Percentiles rank a stretch among this genome's conserved stretches.
These are phyloP conservation scores for Rhododendron kiyosumense DNA, from an alignment of 148 eudicot genomes.

Conservation along the genomic window DNA sequence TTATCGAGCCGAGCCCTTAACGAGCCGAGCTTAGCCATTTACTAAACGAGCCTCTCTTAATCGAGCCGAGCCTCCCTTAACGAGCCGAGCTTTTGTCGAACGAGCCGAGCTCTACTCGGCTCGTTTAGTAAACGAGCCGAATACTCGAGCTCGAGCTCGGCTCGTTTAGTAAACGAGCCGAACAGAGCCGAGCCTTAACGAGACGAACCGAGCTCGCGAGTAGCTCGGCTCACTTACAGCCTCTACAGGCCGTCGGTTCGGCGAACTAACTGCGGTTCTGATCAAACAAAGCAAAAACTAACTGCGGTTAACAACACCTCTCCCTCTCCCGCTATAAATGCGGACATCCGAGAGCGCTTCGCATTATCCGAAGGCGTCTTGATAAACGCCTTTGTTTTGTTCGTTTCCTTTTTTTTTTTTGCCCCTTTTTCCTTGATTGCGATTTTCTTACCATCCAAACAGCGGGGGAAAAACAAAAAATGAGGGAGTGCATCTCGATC, in stretches of 20 bases:
- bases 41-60: too few relatives aligned
- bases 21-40: too few relatives aligned
- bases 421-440: not conserved
- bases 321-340: slow-evolving; percentile 13
- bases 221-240: too few relatives aligned
- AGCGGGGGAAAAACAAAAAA: not conserved
- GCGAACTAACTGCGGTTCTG: not conserved
- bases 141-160: too few relatives aligned
- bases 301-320: slow-evolving; percentile 9
- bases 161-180: too few relatives aligned
- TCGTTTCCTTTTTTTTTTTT: not conserved
- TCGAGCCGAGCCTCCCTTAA: too few relatives aligned
- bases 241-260: not conserved
- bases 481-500: slow-evolving; percentile 31
- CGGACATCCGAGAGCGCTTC: not conserved
- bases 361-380: slow-evolving; percentile 35
- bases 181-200: too few relatives aligned
- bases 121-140: too few relatives aligned
- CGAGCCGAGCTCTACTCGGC: too few relatives aligned
- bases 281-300: not conserved
- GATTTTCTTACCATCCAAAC: not conserved
- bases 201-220: too few relatives aligned
- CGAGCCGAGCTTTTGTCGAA: too few relatives aligned
- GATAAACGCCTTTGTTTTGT: slow-evolving; percentile 22
- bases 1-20: too few relatives aligned